These are phyloP conservation scores for Gracilariopsis chorda DNA, from an alignment of 23 red algal genomes.

Conservation along the genomic window DNA sequence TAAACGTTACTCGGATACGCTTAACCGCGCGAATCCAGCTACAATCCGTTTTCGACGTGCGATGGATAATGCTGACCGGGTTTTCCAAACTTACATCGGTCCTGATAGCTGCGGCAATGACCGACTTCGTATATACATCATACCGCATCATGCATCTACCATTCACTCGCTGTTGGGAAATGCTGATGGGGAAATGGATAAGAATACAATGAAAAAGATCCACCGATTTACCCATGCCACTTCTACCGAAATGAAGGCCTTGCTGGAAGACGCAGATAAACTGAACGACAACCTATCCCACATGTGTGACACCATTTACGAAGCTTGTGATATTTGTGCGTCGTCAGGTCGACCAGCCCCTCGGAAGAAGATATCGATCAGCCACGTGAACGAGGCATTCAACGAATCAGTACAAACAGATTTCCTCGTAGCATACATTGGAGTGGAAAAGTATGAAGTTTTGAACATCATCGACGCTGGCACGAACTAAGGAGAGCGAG, in stretches of 20 bases:
- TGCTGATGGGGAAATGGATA: background rate
- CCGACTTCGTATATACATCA: background rate
- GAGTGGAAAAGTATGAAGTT: background rate
- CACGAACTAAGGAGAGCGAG: background rate
- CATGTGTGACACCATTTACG: background rate
- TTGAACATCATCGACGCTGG: background rate
- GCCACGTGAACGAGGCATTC: slow-evolving; percentile 36
- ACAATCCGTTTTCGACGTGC: slow-evolving; percentile 7
- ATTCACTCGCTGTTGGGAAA: background rate
- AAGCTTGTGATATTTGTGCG: background rate
- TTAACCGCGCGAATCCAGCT: background rate
- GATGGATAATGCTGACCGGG: background rate
- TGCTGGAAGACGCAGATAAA: background rate
- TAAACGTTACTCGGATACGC: background rate
- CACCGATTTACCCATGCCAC: background rate
- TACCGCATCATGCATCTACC: slow-evolving; percentile 1
- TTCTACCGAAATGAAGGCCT: background rate
- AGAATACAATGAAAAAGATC: slow-evolving; percentile 4
- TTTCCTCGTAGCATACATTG: background rate
- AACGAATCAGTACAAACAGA: slow-evolving; percentile 19
- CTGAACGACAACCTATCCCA: background rate
- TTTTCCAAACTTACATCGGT: slow-evolving; percentile 9
- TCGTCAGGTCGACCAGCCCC: background rate
- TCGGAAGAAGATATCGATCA: slow-evolving; percentile 15
- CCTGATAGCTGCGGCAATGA: background rate